phyloP scores from a whole-genome alignment of 164 flowering plant species.

The Vitis riparia region DNA sequence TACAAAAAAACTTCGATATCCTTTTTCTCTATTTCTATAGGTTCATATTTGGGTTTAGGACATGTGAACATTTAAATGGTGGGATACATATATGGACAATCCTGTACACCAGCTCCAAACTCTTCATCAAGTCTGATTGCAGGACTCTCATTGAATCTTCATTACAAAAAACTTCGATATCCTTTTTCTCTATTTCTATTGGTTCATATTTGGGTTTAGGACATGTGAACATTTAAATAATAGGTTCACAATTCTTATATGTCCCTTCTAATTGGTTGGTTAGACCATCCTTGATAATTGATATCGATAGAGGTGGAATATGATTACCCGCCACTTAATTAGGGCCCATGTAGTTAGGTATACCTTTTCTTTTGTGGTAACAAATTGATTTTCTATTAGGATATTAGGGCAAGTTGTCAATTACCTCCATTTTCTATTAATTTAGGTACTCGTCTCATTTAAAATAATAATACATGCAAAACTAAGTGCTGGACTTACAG shows the following conservation, averaged over 20 bases:
- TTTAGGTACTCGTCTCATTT: too few relatives aligned
- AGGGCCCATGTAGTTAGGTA: constrained; percentile 26
- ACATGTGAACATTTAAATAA: constrained; percentile 43
- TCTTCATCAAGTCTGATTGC: constrained; percentile 25
- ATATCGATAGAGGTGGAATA: constrained; percentile 2
- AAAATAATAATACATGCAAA: constrained; percentile 1
- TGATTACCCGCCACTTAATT: constrained; percentile 11
- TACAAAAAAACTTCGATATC: constrained; percentile 42
- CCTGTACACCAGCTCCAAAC: constrained; percentile 20
- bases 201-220: constrained; percentile 24
- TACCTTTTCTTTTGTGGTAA: constrained; percentile 25
- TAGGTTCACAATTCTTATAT: constrained; percentile 39
- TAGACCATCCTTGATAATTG: constrained; percentile 21
- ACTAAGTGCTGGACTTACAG: constrained; percentile 45
- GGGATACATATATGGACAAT: constrained; percentile 10
- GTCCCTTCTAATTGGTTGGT: constrained; percentile 4
- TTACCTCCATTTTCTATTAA: too few relatives aligned
- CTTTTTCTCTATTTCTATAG: neutral
- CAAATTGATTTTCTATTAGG: constrained; percentile 14
- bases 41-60: constrained; percentile 24
- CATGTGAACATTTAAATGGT: constrained; percentile 47
- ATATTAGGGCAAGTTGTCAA: constrained; percentile 73
- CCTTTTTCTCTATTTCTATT: neutral
- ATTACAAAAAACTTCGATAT: constrained; percentile 36
- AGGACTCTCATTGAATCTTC: constrained; percentile 45